These are phyloP conservation scores for Nicotiana rustica DNA, from an alignment of 305 asterid species.

Conservation along the genomic window DNA sequence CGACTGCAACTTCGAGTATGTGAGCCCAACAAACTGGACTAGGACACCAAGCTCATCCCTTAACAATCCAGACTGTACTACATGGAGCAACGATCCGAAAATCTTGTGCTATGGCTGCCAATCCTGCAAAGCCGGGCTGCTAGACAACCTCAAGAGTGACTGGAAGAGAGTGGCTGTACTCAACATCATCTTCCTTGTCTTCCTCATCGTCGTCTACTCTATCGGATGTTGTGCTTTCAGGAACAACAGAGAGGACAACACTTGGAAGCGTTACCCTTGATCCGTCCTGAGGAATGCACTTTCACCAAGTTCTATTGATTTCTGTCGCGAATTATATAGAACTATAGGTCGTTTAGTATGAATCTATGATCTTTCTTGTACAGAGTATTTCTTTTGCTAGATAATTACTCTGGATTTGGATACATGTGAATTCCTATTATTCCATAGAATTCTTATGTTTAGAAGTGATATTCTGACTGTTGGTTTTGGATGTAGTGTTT, in stretches of 20 bases:
- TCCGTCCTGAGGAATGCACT: no score
- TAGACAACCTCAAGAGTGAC: constrained; percentile 82
- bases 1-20: constrained; percentile 72
- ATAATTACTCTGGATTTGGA: not conserved
- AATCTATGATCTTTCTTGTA: not conserved
- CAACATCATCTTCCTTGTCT: constrained; percentile 70
- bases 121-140: constrained; percentile 91
- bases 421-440: not conserved
- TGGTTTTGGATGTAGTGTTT: not conserved
- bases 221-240: constrained; percentile 94
- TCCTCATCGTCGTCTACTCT: constrained; percentile 85
- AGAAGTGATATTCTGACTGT: not conserved
- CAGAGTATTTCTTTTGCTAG: not conserved
- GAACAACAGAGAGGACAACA: constrained; percentile 75
- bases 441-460: not conserved
- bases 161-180: constrained; percentile 87
- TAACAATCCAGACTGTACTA: constrained; percentile 61
- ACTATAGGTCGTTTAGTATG: not conserved
- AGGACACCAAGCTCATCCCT: constrained; percentile 6
- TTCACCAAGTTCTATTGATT: not conserved
- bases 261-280: constrained; percentile 87
- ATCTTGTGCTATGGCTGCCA: constrained; percentile 71
- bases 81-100: constrained; percentile 67
- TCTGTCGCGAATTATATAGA: not conserved
- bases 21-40: constrained; percentile 88